Base-by-base conservation (phyloP, 2,329 filamentous ascomycete species). In the Ascomycota sp. region DNA sequence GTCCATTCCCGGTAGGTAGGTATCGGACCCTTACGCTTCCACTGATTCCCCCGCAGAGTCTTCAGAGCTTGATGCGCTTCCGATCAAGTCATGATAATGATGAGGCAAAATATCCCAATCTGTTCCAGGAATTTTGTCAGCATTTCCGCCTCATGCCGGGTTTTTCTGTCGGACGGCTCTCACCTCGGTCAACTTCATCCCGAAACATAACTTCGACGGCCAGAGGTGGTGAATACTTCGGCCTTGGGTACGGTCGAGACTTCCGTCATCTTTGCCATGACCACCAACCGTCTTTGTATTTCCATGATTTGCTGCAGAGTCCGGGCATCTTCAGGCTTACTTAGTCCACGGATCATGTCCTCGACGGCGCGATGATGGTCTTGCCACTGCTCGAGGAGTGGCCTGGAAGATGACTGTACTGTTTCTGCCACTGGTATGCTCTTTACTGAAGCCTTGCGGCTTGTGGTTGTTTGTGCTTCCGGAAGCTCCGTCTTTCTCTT, bases 281-380 rank as follows among this genome's bases (percentile, higher is more conserved):
- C 55, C 34, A 51, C 46, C 30, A 72, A 52, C 39, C 59, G 62
- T 32, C 55, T 55, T 50, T 65, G 60, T 33, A 66, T 59, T 37
- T 60, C 57, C 38, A 50, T 52, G 44, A 75, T 59, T 36, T 65
- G 61, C 39, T 67, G 58, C 39, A 69, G 51, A 40, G 64, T 66
- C 39, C 66, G 58, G 34, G 58, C 50, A 39, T 67, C 64, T 40
- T 62, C 58, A 11, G 65, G 64, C 45, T 61, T 58, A 42, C 45
- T 49, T 38, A 66, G 58, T 32, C 52, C 54, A 34, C 57, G 54
- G 31, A 74, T 57, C 29, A 77, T 66, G 39, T 60, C 61, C 43
- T 76, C 65, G 33, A 81, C 63, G 28, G 62, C 64, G 46, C 63
- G 65, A 52, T 68, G 73, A 53, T 75, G 69, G 41, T 72, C 65